These are phyloP conservation scores for Sporisorium sorghi DNA, from an alignment of 1,284 basidiomycete genomes.

Conservation along the genomic window DNA sequence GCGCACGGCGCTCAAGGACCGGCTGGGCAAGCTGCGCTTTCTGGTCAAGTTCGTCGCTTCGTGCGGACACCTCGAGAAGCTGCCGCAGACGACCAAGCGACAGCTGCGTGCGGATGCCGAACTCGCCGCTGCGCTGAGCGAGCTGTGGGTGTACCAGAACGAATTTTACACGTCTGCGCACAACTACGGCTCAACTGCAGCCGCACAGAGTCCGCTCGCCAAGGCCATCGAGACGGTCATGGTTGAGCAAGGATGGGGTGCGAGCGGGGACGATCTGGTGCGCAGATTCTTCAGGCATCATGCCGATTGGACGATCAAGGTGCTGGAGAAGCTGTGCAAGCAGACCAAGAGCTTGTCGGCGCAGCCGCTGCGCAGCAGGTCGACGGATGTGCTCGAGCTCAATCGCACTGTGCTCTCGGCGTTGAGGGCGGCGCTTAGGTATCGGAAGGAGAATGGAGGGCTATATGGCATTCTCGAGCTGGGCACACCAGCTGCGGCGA, in stretches of 20 bases:
- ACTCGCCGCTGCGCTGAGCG: constrained; percentile 82
- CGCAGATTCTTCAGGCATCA: constrained; percentile 85
- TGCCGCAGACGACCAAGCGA: constrained; percentile 82
- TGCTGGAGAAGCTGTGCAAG: constrained; percentile 47
- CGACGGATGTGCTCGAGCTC: constrained; percentile 72
- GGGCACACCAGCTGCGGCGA: not conserved
- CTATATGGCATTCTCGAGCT: constrained; percentile 79
- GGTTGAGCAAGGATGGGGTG: constrained; percentile 70
- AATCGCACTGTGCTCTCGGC: constrained; percentile 79
- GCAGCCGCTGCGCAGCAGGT: constrained; percentile 23
- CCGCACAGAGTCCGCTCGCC: constrained; percentile 64
- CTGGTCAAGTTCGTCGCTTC: constrained; percentile 81
- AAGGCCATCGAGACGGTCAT: constrained; percentile 77
- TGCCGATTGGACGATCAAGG: constrained; percentile 69
- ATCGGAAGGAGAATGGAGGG: constrained; percentile 78
- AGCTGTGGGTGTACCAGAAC: constrained; percentile 87
- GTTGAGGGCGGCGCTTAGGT: constrained; percentile 79
- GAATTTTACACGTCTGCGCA: constrained; percentile 67
- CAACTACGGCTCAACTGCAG: constrained; percentile 15
- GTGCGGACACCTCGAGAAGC: constrained; percentile 72
- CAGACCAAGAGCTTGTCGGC: constrained; percentile 22
- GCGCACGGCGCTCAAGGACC: constrained; percentile 80
- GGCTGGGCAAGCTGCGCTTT: constrained; percentile 81
- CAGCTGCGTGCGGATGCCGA: constrained; percentile 86
- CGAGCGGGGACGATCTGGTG: constrained; percentile 77